Evolutionary conservation across 2,329 filamentous ascomycete genomes (phyloP).

Genomic region (Cadophora sp.): DNA sequence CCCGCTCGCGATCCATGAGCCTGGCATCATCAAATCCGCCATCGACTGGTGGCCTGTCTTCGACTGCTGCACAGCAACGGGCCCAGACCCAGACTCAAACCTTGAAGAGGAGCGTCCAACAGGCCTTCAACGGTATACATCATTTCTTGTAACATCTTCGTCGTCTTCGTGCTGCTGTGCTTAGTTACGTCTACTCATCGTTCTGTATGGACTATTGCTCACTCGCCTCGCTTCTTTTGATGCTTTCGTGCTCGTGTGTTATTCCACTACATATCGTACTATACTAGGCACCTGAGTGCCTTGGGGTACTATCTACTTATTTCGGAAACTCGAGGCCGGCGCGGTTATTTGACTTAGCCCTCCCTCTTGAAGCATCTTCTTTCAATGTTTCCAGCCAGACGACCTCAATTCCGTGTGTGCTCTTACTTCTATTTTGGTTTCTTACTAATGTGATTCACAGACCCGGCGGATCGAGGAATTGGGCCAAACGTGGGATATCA

Average conservation of each 20-base stretch:
- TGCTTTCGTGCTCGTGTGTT: constrained; percentile 7
- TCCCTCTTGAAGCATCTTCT: constrained; percentile 24
- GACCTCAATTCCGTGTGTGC: constrained; percentile 42
- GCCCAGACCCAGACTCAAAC: constrained; percentile 54
- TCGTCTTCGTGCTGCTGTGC: constrained; percentile 3
- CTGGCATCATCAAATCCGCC: constrained; percentile 46
- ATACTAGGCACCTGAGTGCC: no score
- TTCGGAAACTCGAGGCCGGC: neutral
- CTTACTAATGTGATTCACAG: constrained; percentile 52
- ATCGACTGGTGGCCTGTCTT: constrained; percentile 44
- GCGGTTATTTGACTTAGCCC: constrained; percentile 22
- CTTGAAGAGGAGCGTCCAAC: constrained; percentile 65
- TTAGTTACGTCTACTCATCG: constrained; percentile 2
- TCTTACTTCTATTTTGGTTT: constrained; percentile 39
- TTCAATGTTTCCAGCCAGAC: constrained; percentile 42
- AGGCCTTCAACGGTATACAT: constrained; percentile 63
- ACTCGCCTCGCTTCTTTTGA: constrained; percentile 25
- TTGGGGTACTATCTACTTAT: neutral
- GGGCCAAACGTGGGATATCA: constrained; percentile 60
- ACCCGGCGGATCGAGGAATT: constrained; percentile 58
- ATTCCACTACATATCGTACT: neutral
- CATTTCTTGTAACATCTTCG: constrained; percentile 23
- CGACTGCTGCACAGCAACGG: constrained; percentile 44
- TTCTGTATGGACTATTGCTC: constrained; percentile 29
- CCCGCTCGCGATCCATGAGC: constrained; percentile 34